Base-by-base conservation (phyloP, 2,329 filamentous ascomycete genomes). In the Pseudopithomyces chartarum region DNA sequence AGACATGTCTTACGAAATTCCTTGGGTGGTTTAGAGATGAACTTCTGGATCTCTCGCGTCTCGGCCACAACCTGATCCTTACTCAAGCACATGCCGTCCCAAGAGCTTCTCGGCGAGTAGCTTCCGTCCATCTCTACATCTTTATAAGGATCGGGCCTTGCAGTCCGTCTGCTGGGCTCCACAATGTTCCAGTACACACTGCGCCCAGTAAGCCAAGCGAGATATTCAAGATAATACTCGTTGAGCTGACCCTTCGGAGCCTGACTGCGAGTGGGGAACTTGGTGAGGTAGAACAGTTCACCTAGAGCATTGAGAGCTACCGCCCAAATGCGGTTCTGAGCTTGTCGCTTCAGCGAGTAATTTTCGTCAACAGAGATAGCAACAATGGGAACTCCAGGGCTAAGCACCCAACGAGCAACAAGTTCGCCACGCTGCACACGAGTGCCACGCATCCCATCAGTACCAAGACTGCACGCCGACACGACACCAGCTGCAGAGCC, bases 271-370 rank as follows among this genome's bases (percentile, higher is more conserved):
- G 75, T 81, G 0, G 91, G 92, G 6, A 88, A 82, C 47, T 91
- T 87, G 1, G 85, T 89, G 1, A 98, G 80, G 65, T 94, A 97
- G 74, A 89, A 98, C 0, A 97, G 81, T 73, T 99, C 95, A 1
- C 95, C 95, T 8, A 99, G 81, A 0, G 95, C 94, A 72, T 99
- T 99, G 51, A 99, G 78, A n/a, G 87, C 91, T 40, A 94, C 89
- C n/a, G 91, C 92, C 92, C 92, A 98, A 12, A 95, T 85, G 26
- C 93, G 87, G 12, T 86, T 85, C 48, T 87, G 81, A 3, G 84
- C 79, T 70, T 88, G 88, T 29, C 93, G 87, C 64, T 87, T 88
- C 23, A 83, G 75, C 47, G 84, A 93, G 74, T 92, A 95, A 51
- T 86, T 86, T 26, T 97, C 92, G 67, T 99, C 95, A 6, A 97